phyloP scores from a whole-genome alignment of 495 filamentous ascomycete genomes.

The Penicillium waksmanii region DNA sequence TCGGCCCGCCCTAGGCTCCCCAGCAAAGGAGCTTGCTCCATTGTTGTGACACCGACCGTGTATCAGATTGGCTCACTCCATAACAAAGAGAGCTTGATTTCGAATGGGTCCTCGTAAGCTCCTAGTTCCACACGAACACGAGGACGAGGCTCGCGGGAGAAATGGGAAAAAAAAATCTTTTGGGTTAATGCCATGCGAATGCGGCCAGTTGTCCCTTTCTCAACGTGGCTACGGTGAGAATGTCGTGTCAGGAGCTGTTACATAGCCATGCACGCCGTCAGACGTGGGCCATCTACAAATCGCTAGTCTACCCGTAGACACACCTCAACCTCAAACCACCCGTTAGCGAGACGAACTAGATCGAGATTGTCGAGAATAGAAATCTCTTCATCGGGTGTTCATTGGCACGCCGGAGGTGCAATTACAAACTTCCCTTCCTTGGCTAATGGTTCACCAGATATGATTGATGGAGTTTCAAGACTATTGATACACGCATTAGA shows the following conservation, averaged over 20 bases:
- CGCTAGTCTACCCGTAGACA: not conserved
- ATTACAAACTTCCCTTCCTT: not conserved
- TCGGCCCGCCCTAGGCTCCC: conserved; percentile 21
- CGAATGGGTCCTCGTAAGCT: not conserved
- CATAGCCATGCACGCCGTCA: not conserved
- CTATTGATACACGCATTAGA: conserved; percentile 6
- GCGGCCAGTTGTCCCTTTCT: not conserved
- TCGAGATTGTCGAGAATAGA: not conserved
- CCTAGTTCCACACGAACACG: conserved; percentile 2
- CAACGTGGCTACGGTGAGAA: not conserved
- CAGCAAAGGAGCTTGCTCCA: not conserved
- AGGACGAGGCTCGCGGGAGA: conserved; percentile 1
- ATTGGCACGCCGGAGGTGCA: not conserved
- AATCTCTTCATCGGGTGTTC: not conserved
- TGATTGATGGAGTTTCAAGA: conserved; percentile 24
- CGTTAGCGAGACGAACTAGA: not conserved
- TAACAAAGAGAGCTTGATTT: not conserved
- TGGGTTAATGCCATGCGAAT: not conserved
- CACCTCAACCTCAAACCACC: not conserved
- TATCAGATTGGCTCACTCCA: conserved; percentile 21
- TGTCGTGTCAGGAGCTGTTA: not conserved
- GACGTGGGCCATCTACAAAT: not conserved
- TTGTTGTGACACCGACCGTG: conserved; percentile 8
- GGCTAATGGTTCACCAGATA: not conserved
- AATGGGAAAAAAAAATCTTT: not conserved